Base-by-base conservation (phyloP, 257 asterid genomes). In the Mentha longifolia region DNA sequence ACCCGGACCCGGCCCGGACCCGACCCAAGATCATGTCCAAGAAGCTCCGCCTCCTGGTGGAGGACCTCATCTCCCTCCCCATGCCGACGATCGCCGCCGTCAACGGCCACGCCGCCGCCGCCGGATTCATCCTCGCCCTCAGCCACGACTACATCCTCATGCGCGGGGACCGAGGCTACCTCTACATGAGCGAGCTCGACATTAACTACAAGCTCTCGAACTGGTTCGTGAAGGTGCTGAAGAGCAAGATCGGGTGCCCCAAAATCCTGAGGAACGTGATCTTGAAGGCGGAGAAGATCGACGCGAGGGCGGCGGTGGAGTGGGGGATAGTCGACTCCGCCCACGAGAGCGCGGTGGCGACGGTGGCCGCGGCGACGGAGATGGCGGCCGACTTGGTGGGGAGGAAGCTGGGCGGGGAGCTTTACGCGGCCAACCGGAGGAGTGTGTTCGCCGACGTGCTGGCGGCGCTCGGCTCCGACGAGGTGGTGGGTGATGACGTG, bases 1-100 rank as follows among this genome's bases (percentile, higher is more conserved):
- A 83, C 33, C 73, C 43, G 3, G 75, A 74, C 61, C 79, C 77
- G 43, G 47, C 49, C 19, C 54, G 2, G 13, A 2, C 13, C 43
- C 82, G 85, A 0, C 3, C 70, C 50, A 69, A 66, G 37, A n/a
- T 57, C 25, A 70, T 87, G 89, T 78, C 88, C 3, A 65, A 68
- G 70, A 80, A 83, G 60, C 80, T 88, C 75, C 95, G 95, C 3
- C 30, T 65, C 8, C 60, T 90, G 39, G 78, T 90, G 46, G 75
- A 71, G 54, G 91, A 87, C 15, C 82, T 90, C 13, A 70, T 87
- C 76, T 65, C 81, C 52, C 74, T 87, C 62, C 95, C 96, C 22
- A 90, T 90, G 91, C 96, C 96, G 2, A 90, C 95, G 0, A 84
- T 90, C 71, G 96, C 92, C 22, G 96, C 91, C 59, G 85, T 90